Evolutionary conservation across 2,329 filamentous ascomycete species (phyloP).

Genomic region (Alternaria rosae): DNA sequence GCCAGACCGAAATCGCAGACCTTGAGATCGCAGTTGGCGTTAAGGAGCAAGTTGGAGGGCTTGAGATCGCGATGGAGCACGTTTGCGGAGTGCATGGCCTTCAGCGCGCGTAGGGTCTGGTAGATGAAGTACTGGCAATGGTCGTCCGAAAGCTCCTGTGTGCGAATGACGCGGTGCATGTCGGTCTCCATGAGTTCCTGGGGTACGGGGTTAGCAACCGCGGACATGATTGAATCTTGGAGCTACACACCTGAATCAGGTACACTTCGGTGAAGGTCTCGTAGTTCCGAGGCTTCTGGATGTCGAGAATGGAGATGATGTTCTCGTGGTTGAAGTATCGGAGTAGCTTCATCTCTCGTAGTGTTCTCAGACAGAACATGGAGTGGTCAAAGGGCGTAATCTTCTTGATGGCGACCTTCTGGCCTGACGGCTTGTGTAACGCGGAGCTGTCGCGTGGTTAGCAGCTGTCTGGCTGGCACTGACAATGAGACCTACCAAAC

Average conservation of each 20-base stretch:
- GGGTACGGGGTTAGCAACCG: slow-evolving; percentile 16
- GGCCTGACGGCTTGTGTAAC: slow-evolving; percentile 95
- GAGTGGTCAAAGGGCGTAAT: slow-evolving; percentile 99
- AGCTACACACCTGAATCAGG: slow-evolving; percentile 79
- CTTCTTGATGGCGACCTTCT: slow-evolving; percentile 99
- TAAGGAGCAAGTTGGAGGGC: slow-evolving; percentile 94
- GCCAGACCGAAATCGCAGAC: slow-evolving; percentile 98
- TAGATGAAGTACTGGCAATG: slow-evolving; percentile 99
- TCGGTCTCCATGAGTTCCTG: slow-evolving; percentile 99
- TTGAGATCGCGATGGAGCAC: slow-evolving; percentile 97
- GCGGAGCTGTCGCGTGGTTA: slow-evolving; percentile 72
- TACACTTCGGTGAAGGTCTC: slow-evolving; percentile 98
- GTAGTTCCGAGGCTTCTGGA: slow-evolving; percentile 96
- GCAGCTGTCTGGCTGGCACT: slow-evolving; percentile 7
- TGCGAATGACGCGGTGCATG: slow-evolving; percentile 98
- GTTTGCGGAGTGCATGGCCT: slow-evolving; percentile 99
- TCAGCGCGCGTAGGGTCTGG: slow-evolving; percentile 94
- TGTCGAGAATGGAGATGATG: slow-evolving; percentile 99
- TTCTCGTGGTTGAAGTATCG: slow-evolving; percentile 99
- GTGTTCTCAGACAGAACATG: slow-evolving; percentile 95
- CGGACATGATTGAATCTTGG: background rate
- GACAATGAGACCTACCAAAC: slow-evolving; percentile 76
- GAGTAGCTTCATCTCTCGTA: slow-evolving; percentile 98
- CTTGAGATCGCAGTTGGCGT: slow-evolving; percentile 98
- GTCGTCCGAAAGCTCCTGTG: slow-evolving; percentile 97